These are phyloP conservation scores for Haematococcus lacustris DNA, from an alignment of 139 green algal species.

Conservation along the genomic window DNA sequence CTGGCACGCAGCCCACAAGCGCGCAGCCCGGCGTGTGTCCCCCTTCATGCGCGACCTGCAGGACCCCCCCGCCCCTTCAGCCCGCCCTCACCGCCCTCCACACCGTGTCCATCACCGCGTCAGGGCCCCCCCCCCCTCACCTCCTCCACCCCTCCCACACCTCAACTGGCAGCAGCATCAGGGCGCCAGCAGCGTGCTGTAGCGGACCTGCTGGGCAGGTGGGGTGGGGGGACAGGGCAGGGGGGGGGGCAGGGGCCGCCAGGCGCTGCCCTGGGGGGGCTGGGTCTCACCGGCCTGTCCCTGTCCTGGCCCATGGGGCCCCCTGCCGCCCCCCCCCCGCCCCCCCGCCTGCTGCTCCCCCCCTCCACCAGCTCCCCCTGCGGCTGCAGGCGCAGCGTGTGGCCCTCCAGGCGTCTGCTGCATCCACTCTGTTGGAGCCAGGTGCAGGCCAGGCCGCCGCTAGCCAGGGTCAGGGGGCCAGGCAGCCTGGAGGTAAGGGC, in stretches of 20 bases:
- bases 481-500: too few species aligned
- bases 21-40: neutral
- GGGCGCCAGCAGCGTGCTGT: neutral
- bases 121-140: neutral
- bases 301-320: neutral
- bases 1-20: neutral
- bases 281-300: too few species aligned
- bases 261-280: too few species aligned
- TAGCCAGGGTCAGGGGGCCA: neutral
- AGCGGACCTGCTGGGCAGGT: too few species aligned
- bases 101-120: neutral
- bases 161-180: neutral
- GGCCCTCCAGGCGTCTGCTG: neutral
- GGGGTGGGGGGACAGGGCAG: too few species aligned
- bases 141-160: neutral
- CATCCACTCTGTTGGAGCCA: neutral
- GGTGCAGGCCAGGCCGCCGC: neutral
- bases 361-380: too few species aligned
- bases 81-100: neutral
- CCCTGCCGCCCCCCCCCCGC: neutral
- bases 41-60: neutral
- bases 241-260: too few species aligned
- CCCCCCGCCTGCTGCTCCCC: too few species aligned
- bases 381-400: neutral
- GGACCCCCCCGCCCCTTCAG: neutral